Evolutionary conservation across 1,284 basidiomycete genomes (phyloP).

Genomic region (Flammula alnicola): DNA sequence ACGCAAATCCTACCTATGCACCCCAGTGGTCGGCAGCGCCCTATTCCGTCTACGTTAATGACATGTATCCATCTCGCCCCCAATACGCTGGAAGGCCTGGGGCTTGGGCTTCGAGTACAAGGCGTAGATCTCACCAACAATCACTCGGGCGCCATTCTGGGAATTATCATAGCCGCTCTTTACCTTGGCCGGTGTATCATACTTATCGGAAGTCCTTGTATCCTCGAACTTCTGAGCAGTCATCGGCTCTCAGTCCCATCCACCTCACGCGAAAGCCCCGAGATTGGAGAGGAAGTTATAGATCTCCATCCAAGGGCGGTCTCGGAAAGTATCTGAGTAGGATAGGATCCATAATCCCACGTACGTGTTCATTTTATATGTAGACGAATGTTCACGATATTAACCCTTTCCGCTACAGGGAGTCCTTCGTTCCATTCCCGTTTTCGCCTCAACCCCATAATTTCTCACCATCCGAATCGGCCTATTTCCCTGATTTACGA

Average conservation of each 20-base stretch:
- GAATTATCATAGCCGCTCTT: neutral
- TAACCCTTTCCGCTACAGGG: slow-evolving; percentile 1
- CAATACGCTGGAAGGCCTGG: too few species aligned
- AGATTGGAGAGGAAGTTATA: slow-evolving; percentile 21
- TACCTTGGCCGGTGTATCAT: neutral
- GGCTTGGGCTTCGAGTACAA: neutral
- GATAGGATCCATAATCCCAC: slow-evolving; percentile 14
- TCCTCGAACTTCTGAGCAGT: neutral
- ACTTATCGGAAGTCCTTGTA: neutral
- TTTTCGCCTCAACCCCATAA: slow-evolving; percentile 9
- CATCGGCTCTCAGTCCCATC: slow-evolving; percentile 1
- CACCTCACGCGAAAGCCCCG: slow-evolving; percentile 15
- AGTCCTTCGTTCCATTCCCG: slow-evolving; percentile 3
- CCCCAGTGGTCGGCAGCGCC: too few species aligned
- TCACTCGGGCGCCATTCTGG: neutral
- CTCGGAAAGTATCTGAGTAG: slow-evolving; percentile 16
- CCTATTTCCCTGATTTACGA: slow-evolving; percentile 14
- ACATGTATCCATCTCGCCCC: too few species aligned
- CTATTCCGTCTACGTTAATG: too few species aligned
- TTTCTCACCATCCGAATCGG: slow-evolving; percentile 8
- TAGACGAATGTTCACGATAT: neutral
- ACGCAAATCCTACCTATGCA: too few species aligned
- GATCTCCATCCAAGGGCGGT: slow-evolving; percentile 18
- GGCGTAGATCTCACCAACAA: neutral
- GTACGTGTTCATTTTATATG: slow-evolving; percentile 4